Evolutionary conservation across 2,329 filamentous ascomycete genomes (phyloP).

Genomic region (Trichoderma brevicompactum): DNA sequence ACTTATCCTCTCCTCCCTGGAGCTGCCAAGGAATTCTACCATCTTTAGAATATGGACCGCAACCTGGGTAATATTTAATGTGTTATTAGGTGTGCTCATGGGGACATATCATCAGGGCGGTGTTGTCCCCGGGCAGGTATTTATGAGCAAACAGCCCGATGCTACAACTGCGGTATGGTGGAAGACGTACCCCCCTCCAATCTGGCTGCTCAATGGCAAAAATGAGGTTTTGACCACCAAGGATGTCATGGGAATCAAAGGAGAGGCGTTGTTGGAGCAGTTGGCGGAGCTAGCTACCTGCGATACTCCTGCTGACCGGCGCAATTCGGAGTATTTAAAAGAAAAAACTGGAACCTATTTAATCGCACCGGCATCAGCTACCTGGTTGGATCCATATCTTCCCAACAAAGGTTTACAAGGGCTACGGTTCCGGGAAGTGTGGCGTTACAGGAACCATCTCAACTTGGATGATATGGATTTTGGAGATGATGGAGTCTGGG

Average conservation of each 20-base stretch:
- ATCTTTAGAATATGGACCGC: conserved; percentile 59
- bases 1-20: conserved; percentile 74
- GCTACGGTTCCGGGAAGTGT: conserved; percentile 70
- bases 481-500: conserved; percentile 74
- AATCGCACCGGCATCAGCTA: conserved; percentile 73
- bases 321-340: conserved; percentile 60
- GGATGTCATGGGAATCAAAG: conserved; percentile 75
- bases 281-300: conserved; percentile 65
- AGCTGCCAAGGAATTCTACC: conserved; percentile 61
- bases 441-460: conserved; percentile 69
- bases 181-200: conserved; percentile 83
- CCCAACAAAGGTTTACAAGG: conserved; percentile 62
- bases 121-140: conserved; percentile 74
- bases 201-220: conserved; percentile 78
- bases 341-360: conserved; percentile 69
- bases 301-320: conserved; percentile 60
- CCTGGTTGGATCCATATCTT: conserved; percentile 68
- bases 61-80: conserved; percentile 72
- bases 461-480: conserved; percentile 83
- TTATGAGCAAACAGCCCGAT: conserved; percentile 71
- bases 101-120: conserved; percentile 83
- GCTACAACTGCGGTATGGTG: conserved; percentile 77
- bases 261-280: conserved; percentile 62
- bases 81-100: conserved; percentile 71
- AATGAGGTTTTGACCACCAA: conserved; percentile 71